Evolutionary conservation across 192 early-diverging fungal species (phyloP).

Genomic region (Backusella psychrophila): DNA sequence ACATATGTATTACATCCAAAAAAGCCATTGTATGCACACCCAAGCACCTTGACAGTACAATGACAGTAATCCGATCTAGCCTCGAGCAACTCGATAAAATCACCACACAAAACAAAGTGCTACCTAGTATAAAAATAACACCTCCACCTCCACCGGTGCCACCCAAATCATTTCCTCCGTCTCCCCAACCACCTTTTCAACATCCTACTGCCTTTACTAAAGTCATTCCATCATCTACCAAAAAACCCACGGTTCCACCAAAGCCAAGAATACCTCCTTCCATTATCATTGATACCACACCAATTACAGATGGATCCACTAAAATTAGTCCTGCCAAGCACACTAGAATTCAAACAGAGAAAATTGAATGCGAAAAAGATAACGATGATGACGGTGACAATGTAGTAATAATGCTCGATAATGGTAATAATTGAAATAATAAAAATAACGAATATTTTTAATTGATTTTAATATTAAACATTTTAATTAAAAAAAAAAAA

Average conservation of each 20-base stretch:
- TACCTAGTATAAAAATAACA: constrained; percentile 2
- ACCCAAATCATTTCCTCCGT: constrained; percentile 8
- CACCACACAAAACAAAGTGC: constrained; percentile 5
- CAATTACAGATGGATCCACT: constrained; percentile 2
- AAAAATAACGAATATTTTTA: background rate
- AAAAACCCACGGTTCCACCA: constrained; percentile 38
- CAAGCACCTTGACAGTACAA: background rate
- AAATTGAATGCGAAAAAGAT: constrained; percentile 33
- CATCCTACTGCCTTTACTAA: background rate
- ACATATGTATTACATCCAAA: background rate
- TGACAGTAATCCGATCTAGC: constrained; percentile 8
- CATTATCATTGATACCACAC: constrained; percentile 8
- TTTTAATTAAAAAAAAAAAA: background rate
- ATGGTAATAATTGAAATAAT: background rate
- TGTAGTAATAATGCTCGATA: constrained; percentile 21
- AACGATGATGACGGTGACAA: constrained; percentile 40
- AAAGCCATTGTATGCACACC: background rate
- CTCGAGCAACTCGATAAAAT: constrained; percentile 15
- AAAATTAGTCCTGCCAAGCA: background rate
- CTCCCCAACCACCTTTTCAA: background rate
- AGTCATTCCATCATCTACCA: background rate
- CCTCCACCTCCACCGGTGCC: constrained; percentile 13
- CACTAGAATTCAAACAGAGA: constrained; percentile 1
- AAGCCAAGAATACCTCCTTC: constrained; percentile 36
- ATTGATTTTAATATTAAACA: background rate